Conservation (phyloP, 2,329 filamentous ascomycete species). For the Verticillium dahliae region DNA sequence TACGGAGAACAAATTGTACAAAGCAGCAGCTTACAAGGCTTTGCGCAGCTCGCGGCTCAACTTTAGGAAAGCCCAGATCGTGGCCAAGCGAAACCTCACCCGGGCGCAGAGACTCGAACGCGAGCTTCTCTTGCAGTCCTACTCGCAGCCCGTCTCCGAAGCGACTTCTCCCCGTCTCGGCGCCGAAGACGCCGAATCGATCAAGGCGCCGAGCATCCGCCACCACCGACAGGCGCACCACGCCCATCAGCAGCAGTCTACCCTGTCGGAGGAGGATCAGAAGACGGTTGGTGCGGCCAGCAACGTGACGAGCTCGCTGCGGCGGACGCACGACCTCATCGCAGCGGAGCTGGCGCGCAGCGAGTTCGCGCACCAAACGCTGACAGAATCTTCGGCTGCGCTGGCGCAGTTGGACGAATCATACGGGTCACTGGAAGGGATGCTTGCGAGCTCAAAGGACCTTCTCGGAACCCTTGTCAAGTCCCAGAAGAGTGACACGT, state of each 20-base stretch:
- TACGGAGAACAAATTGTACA: slow-evolving; percentile 45
- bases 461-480: slow-evolving; percentile 73
- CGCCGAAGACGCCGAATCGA: slow-evolving; percentile 8
- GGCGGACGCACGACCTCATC: slow-evolving; percentile 82
- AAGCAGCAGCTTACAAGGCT: slow-evolving; percentile 13
- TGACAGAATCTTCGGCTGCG: slow-evolving; percentile 77
- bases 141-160: slow-evolving; percentile 37
- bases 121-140: slow-evolving; percentile 64
- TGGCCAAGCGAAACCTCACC: slow-evolving; percentile 69
- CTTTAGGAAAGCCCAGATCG: slow-evolving; percentile 77
- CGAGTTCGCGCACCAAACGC: slow-evolving; percentile 82
- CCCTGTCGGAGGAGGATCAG: slow-evolving; percentile 59
- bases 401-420: slow-evolving; percentile 74
- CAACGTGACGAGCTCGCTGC: slow-evolving; percentile 78
- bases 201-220: slow-evolving; percentile 17
- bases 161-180: slow-evolving; percentile 20
- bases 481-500: slow-evolving; percentile 93
- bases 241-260: slow-evolving; percentile 26
- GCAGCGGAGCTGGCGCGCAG: slow-evolving; percentile 77
- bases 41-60: slow-evolving; percentile 46
- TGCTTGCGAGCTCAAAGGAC: slow-evolving; percentile 67
- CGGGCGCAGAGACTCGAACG: slow-evolving; percentile 70
- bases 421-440: slow-evolving; percentile 71
- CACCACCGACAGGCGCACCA: slow-evolving; percentile 21
- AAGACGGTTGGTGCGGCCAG: slow-evolving; percentile 67